phyloP scores from a whole-genome alignment of 345 rosid species.

The Triadica sebifera region DNA sequence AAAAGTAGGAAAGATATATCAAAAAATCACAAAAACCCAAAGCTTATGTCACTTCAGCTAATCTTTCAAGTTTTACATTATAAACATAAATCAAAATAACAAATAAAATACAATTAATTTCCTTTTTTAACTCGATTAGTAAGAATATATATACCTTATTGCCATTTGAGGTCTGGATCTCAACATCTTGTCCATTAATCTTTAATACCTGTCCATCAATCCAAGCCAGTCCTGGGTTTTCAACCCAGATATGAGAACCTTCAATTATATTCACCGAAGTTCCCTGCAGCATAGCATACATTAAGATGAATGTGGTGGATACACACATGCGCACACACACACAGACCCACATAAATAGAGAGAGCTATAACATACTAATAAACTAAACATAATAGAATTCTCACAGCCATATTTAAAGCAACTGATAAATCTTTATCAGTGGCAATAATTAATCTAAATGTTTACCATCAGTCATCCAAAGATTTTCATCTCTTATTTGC shows the following conservation, averaged over 20 bases:
- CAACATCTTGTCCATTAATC: conserved; percentile 60
- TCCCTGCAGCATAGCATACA: conserved; percentile 47
- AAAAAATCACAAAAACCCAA: background rate
- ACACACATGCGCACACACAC: too few relatives aligned
- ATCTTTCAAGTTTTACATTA: background rate
- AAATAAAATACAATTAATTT: too few relatives aligned
- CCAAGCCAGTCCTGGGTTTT: conserved; percentile 74
- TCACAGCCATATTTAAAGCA: background rate
- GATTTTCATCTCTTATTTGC: background rate
- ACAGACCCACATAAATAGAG: too few relatives aligned
- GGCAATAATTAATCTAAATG: background rate
- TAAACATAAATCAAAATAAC: too few relatives aligned
- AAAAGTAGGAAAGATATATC: conserved; percentile 1
- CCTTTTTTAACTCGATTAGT: background rate
- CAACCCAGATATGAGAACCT: conserved; percentile 92
- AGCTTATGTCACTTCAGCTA: too few relatives aligned
- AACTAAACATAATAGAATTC: too few relatives aligned
- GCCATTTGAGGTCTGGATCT: conserved; percentile 46
- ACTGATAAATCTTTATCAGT: background rate
- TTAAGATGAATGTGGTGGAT: too few relatives aligned
- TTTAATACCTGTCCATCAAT: conserved; percentile 69
- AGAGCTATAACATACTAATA: too few relatives aligned
- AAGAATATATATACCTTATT: conserved; percentile 47
- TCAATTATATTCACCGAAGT: conserved; percentile 78
- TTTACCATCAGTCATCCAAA: background rate